These are phyloP conservation scores for Bathelium albidoporum DNA, from an alignment of 495 filamentous ascomycete genomes.

Conservation along the genomic window DNA sequence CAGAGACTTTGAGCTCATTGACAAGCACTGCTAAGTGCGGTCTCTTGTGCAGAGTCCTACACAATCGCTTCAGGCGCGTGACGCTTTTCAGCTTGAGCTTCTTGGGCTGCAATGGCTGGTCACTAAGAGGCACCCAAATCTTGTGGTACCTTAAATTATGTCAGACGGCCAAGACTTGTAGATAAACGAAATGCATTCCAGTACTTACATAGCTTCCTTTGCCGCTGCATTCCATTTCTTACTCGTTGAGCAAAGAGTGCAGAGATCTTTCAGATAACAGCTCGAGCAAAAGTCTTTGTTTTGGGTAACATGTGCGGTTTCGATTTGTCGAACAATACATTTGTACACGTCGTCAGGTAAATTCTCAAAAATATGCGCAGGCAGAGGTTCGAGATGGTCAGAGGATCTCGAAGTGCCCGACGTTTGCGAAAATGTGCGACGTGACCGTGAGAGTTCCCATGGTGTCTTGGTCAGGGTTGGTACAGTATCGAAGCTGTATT, in stretches of 20 bases:
- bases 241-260: slow-evolving; percentile 54
- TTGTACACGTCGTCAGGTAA: slow-evolving; percentile 49
- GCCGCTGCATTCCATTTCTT: slow-evolving; percentile 60
- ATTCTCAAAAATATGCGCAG: slow-evolving; percentile 33
- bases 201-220: slow-evolving; percentile 50
- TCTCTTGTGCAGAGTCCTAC: slow-evolving; percentile 63
- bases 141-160: slow-evolving; percentile 48
- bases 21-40: slow-evolving; percentile 63
- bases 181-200: neutral
- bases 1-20: slow-evolving; percentile 61
- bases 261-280: slow-evolving; percentile 69
- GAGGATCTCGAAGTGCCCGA: neutral
- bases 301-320: slow-evolving; percentile 36
- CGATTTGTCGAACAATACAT: slow-evolving; percentile 43
- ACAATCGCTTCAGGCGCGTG: slow-evolving; percentile 60
- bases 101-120: slow-evolving; percentile 49
- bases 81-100: slow-evolving; percentile 57
- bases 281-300: slow-evolving; percentile 50
- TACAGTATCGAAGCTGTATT: slow-evolving; percentile 10
- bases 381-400: neutral
- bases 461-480: slow-evolving; percentile 27
- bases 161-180: neutral
- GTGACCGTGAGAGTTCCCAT: slow-evolving; percentile 20
- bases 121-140: slow-evolving; percentile 58
- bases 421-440: neutral